Evolutionary conservation across 179 eudicot species (phyloP).

Genomic region (Drosera spatulata): DNA sequence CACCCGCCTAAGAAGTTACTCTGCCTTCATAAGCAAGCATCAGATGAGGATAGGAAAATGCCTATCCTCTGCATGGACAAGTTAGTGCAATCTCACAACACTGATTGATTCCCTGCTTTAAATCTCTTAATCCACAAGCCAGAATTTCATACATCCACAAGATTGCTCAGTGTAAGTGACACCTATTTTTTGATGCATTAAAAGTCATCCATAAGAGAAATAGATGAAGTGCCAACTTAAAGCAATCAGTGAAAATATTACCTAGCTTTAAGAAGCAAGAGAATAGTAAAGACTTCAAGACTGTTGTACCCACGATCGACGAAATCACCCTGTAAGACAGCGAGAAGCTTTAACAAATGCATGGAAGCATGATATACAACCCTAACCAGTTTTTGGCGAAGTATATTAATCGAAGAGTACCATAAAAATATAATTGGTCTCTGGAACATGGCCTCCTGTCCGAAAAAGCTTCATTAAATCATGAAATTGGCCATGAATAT

Average conservation of each 20-base stretch:
- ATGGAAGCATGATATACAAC: no score
- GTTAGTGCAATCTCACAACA: no score
- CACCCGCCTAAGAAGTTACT: no score
- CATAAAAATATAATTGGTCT: slow-evolving; percentile 94
- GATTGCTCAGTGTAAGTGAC: no score
- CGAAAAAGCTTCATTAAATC: slow-evolving; percentile 86
- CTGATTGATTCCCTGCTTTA: no score
- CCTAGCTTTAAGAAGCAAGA: slow-evolving; percentile 99
- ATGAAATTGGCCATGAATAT: slow-evolving; percentile 52
- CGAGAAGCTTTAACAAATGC: background rate
- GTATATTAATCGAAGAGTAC: slow-evolving; percentile 20
- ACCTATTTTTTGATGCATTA: no score
- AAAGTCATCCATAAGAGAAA: background rate
- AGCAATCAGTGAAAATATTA: slow-evolving; percentile 12
- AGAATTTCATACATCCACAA: no score
- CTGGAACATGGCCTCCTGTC: slow-evolving; percentile 87
- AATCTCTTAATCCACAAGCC: no score
- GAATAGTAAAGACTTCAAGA: slow-evolving; percentile 95
- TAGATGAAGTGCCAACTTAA: background rate
- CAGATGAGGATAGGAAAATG: no score
- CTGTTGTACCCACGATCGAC: slow-evolving; percentile 99
- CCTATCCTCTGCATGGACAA: no score
- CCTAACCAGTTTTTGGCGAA: no score
- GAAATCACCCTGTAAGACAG: slow-evolving; percentile 76
- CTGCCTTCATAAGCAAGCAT: no score